Evolutionary conservation across 1,284 basidiomycete species (phyloP).

Genomic region (Inonotus obliquus): DNA sequence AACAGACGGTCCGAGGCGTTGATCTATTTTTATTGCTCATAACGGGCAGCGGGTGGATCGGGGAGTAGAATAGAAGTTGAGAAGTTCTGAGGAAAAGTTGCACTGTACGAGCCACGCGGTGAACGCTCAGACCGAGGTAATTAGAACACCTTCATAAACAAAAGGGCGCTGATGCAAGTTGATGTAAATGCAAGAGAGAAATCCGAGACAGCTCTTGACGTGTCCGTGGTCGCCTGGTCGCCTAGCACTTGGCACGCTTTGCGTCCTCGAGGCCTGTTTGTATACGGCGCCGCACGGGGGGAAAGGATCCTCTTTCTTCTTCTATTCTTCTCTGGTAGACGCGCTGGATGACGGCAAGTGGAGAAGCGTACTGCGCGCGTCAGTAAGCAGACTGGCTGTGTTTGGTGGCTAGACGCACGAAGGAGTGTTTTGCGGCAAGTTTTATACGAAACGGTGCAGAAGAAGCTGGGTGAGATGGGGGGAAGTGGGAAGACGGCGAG

Average conservation of each 20-base stretch:
- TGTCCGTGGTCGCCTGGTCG: slow-evolving; percentile 17
- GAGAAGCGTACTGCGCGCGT: background rate
- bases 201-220: slow-evolving; percentile 17
- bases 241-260: slow-evolving; percentile 9
- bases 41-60: slow-evolving; percentile 16
- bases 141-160: slow-evolving; percentile 12
- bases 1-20: slow-evolving; percentile 77
- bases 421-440: background rate
- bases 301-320: background rate
- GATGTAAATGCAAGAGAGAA: slow-evolving; percentile 4
- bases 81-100: slow-evolving; percentile 12
- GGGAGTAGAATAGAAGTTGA: slow-evolving; percentile 18
- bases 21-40: slow-evolving; percentile 73
- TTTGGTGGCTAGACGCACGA: background rate
- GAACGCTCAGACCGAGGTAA: background rate
- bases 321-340: background rate
- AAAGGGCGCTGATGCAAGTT: background rate
- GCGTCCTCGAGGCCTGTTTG: background rate
- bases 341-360: background rate
- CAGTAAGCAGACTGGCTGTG: background rate
- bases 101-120: background rate
- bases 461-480: slow-evolving; percentile 6
- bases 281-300: background rate
- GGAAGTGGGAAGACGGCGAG: background rate
- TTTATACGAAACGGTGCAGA: background rate